These are phyloP conservation scores for Euphorbia peplus DNA, from an alignment of 345 rosid species.

Conservation along the genomic window DNA sequence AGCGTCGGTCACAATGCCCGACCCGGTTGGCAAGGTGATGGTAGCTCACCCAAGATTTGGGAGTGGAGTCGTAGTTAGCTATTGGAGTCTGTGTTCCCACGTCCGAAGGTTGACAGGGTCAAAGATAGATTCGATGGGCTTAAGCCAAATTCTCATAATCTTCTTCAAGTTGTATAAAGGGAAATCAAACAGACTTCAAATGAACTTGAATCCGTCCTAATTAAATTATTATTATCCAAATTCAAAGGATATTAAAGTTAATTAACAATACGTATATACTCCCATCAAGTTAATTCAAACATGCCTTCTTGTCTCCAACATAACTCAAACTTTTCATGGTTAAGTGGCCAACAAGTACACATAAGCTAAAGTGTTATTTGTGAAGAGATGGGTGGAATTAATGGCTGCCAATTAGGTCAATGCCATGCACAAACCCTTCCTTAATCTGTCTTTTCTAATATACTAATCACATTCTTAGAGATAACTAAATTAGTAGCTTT, in stretches of 20 bases:
- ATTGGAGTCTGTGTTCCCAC: too few species aligned
- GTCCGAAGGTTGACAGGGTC: too few species aligned
- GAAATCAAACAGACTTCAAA: conserved; percentile 4
- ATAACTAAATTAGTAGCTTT: conserved; percentile 12
- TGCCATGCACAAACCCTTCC: conserved; percentile 26
- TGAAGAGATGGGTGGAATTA: conserved; percentile 31
- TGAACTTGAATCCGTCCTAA: conserved; percentile 33
- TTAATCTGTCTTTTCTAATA: conserved; percentile 21
- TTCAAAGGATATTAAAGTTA: neutral
- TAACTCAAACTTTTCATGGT: conserved; percentile 23
- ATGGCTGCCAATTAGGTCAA: conserved; percentile 33
- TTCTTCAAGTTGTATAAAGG: too few species aligned
- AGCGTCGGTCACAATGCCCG: too few species aligned
- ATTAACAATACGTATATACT: neutral
- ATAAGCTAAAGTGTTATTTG: conserved; percentile 26
- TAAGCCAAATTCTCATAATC: too few species aligned
- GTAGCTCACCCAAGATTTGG: too few species aligned
- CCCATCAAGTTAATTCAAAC: conserved; percentile 21
- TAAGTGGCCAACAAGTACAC: conserved; percentile 63
- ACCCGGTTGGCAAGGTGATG: too few species aligned
- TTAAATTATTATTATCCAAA: conserved; percentile 29
- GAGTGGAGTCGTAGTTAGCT: too few species aligned
- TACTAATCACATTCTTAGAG: neutral
- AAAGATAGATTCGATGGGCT: too few species aligned
- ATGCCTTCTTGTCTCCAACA: conserved; percentile 38